Conservation (phyloP, 1,284 basidiomycete genomes). For the Ganoderma lucidum region DNA sequence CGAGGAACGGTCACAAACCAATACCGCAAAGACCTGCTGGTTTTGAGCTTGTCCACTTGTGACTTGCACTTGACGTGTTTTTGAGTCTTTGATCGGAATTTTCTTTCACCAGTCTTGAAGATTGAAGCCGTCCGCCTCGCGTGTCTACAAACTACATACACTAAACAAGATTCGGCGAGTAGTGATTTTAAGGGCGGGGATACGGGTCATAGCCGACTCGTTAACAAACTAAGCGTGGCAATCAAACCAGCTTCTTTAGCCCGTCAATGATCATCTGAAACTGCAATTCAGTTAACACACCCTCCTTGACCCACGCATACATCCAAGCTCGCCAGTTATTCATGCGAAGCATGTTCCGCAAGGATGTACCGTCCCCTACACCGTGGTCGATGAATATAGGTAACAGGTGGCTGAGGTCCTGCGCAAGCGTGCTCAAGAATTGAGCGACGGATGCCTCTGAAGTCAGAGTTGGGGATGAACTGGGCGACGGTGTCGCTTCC, state of each 20-base stretch:
- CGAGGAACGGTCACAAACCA: neutral
- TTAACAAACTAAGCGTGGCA: neutral
- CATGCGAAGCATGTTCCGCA: constrained; percentile 20
- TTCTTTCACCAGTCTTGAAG: too few relatives aligned
- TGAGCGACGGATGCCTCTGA: neutral
- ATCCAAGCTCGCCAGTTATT: constrained; percentile 22
- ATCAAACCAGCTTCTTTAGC: constrained; percentile 8
- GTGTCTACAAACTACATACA: neutral
- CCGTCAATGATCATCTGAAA: constrained; percentile 26
- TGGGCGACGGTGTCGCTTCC: neutral
- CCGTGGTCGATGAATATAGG: constrained; percentile 21
- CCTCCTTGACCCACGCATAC: constrained; percentile 26
- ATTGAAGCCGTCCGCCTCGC: neutral
- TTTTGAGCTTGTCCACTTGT: too few relatives aligned
- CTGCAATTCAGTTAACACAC: constrained; percentile 26
- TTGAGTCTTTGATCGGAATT: too few relatives aligned
- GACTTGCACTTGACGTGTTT: too few relatives aligned
- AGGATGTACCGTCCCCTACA: constrained; percentile 6
- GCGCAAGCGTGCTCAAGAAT: constrained; percentile 20
- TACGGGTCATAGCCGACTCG: neutral
- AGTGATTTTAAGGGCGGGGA: neutral
- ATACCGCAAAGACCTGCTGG: too few relatives aligned
- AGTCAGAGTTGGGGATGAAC: neutral
- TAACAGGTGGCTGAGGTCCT: constrained; percentile 18
- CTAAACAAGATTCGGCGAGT: neutral